Base-by-base conservation (phyloP, 805 yeast genomes). In the Candida corydali region DNA sequence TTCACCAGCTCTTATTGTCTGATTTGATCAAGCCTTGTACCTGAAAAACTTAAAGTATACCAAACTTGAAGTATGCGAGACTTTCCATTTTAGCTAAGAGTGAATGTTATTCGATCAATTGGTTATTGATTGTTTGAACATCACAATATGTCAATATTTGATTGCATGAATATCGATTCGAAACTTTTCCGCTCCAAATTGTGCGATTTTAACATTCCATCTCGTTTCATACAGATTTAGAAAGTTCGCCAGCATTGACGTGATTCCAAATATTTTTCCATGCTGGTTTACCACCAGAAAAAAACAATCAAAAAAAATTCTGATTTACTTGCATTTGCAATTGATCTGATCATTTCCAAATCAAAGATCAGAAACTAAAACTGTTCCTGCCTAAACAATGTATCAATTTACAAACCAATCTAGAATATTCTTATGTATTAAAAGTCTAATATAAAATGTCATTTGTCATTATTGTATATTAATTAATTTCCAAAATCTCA, bases 401-500 rank as follows among this genome's bases (percentile, higher is more conserved):
- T n/a, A n/a, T n/a, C n/a, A n/a, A n/a, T n/a, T n/a, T n/a, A n/a
- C n/a, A n/a, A n/a, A n/a, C n/a, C n/a, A n/a, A n/a, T n/a, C n/a
- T n/a, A n/a, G n/a, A 12, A 12, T 26, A 14, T 12, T 5, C 18
- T 26, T 14, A 12, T 8, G 8, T 8, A 16, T 26, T 26, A 16
- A n/a, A 26, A 28, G 16, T 19, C 3, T 3, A 30, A 30, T 18
- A 30, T 5, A 30, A 3, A 9, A 12, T 22, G 5, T 5, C 8
- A 20, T 22, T n/a, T 9, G 16, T 22, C 17, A 18, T 14, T 15
- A 20, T n/a, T n/a, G n/a, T 29, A 20, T 26, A 15, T 37, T 17
- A 15, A 29, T 28, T 39, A 40, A 27, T 42, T 32, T 59, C 59
- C 47, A 66, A 63, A 37, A 64, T 44, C 22, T 54, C 57, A 39